Conservation (phyloP, 192 early-diverging fungal species). For the Radiomyces spectabilis region DNA sequence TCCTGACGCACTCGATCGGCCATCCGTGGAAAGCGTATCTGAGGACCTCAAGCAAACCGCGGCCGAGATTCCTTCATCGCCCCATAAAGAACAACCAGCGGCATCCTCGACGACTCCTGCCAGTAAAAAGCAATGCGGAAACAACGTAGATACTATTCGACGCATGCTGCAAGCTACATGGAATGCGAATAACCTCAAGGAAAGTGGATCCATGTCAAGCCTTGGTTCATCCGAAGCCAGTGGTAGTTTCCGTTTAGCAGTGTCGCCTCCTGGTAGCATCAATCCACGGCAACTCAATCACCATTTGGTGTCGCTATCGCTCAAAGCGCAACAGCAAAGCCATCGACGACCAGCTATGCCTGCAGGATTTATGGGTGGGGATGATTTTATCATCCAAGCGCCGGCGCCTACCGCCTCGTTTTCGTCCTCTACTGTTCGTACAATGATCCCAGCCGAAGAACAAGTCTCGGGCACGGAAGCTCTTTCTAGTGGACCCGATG, state of each 20-base stretch:
- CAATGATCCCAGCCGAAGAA: constrained; percentile 14
- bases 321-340: neutral
- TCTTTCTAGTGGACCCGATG: neutral
- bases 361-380: constrained; percentile 9
- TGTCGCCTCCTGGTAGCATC: neutral
- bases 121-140: neutral
- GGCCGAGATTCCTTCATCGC: neutral
- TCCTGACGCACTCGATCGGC: too few species aligned
- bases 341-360: neutral
- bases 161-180: constrained; percentile 18
- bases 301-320: constrained; percentile 4
- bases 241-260: neutral
- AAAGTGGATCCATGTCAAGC: constrained; percentile 14
- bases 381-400: neutral
- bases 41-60: neutral
- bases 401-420: constrained; percentile 15
- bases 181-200: constrained; percentile 7
- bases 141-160: constrained; percentile 13
- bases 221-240: constrained; percentile 3
- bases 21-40: too few species aligned
- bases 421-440: constrained; percentile 22
- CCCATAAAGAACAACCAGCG: neutral
- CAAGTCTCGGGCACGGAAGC: neutral
- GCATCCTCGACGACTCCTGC: too few species aligned
- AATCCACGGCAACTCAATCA: constrained; percentile 14